These are phyloP conservation scores for Patellaria atrata DNA, from an alignment of 495 filamentous ascomycete genomes.

Conservation along the genomic window DNA sequence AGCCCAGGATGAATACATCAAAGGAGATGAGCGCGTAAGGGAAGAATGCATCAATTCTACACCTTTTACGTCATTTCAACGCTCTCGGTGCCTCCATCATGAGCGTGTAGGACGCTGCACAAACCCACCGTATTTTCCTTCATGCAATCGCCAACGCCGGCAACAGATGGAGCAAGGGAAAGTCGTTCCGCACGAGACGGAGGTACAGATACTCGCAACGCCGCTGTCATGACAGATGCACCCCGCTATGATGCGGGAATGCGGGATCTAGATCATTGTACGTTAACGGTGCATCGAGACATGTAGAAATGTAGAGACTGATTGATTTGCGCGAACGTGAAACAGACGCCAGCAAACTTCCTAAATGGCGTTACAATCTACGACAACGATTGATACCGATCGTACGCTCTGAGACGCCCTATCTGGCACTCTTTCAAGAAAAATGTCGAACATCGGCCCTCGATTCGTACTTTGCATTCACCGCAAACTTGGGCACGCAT, in stretches of 20 bases:
- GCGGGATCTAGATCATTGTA: conserved; percentile 27
- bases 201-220: too few species aligned
- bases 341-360: conserved; percentile 67
- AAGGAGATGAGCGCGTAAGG: too few species aligned
- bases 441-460: conserved; percentile 47
- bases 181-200: too few species aligned
- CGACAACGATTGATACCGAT: conserved; percentile 73
- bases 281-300: conserved; percentile 4
- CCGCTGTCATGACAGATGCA: too few species aligned
- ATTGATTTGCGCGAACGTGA: not conserved
- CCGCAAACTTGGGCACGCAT: conserved; percentile 93
- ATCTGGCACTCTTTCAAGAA: conserved; percentile 73
- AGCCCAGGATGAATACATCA: too few species aligned
- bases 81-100: too few species aligned
- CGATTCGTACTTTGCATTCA: conserved; percentile 91
- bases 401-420: conserved; percentile 88
- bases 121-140: too few species aligned
- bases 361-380: conserved; percentile 75
- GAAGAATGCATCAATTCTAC: too few species aligned
- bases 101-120: too few species aligned
- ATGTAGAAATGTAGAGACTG: not conserved
- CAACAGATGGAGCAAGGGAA: too few species aligned
- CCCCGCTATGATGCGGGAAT: conserved; percentile 26
- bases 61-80: too few species aligned
- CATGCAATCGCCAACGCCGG: too few species aligned